Evolutionary conservation across 768 basidiomycete species (phyloP), one percentile per base, ranked within the genome.

Genomic region (Trametes elegans): DNA sequence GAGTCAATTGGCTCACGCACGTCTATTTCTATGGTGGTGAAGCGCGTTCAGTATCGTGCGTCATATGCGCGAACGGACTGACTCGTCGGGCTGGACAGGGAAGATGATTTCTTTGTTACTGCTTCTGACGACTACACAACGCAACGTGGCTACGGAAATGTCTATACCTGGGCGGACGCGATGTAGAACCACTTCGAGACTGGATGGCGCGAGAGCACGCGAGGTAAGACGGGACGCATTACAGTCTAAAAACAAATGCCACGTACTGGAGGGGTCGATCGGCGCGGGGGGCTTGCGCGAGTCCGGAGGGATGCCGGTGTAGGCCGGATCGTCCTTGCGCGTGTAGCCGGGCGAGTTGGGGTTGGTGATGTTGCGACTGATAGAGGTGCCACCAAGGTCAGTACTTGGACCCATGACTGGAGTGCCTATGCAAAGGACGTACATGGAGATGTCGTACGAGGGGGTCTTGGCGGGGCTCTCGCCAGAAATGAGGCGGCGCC

Each of bases 171-270:
- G 28, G 89, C 89, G 29, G 91, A 92, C 19, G 92, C 90, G 66
- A 94, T 94, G 74, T 93, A 90, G 84, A 93, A 93, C 91, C 90
- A 93, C 69, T 92, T 93, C 61, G 85, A 90, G 63, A 93, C 90
- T 91, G 10, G 9, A 16, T 10, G 5, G 5, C 21, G 13, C 7
- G 26, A 18, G 19, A 18, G 23, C n/a, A 18, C 19, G 2, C 36
- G 51, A 24, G 5, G 42, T 29, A 7, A 36, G 45, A 45, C n/a
- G n/a, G n/a, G 48, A 21, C 29, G 4, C 13, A 21, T 57, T 26
- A 56, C 34, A 1, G 36, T 32, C 65, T 11, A 44, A 21, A 7
- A 6, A 18, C 5, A 14, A 11, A 29, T 9, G 46, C 8, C 6
- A 73, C 86, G 70, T 66, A 94, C 94, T 87, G 51, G 93, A 88